A percentile compares a stretch with the other conserved stretches of the same genome.
phyloP scores from a whole-genome alignment of 345 rosid genomes.

The Citrus hindsii region DNA sequence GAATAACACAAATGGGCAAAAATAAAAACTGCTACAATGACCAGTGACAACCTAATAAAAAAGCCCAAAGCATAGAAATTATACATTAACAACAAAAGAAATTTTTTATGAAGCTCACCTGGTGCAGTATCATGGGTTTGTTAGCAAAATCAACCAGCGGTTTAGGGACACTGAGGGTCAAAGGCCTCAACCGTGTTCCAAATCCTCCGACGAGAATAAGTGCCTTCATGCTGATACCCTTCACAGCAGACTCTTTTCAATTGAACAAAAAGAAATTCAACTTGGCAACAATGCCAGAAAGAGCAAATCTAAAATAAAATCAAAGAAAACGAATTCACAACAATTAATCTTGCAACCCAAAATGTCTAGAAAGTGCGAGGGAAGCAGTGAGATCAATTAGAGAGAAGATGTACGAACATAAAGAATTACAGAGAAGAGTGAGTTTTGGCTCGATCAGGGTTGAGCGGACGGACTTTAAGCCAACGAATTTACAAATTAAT shows the following conservation, averaged over 20 bases:
- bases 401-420: not conserved
- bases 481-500: no score
- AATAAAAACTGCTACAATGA: no score
- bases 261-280: not conserved
- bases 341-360: no score
- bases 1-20: no score
- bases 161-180: conserved; percentile 77
- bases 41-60: no score
- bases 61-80: not conserved
- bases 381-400: not conserved
- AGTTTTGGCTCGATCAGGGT: not conserved
- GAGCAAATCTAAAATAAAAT: not conserved
- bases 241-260: not conserved
- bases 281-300: not conserved
- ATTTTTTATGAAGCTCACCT: conserved; percentile 29
- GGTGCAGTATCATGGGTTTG: conserved; percentile 86
- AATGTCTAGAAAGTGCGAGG: not conserved
- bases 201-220: conserved; percentile 83
- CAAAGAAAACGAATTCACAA: not conserved
- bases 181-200: conserved; percentile 72
- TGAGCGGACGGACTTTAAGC: no score
- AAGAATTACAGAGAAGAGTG: no score
- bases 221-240: conserved; percentile 55
- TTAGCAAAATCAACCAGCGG: conserved; percentile 81
- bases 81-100: not conserved